Base-by-base conservation (phyloP, 495 filamentous ascomycete species). In the Trichoderma virens region DNA sequence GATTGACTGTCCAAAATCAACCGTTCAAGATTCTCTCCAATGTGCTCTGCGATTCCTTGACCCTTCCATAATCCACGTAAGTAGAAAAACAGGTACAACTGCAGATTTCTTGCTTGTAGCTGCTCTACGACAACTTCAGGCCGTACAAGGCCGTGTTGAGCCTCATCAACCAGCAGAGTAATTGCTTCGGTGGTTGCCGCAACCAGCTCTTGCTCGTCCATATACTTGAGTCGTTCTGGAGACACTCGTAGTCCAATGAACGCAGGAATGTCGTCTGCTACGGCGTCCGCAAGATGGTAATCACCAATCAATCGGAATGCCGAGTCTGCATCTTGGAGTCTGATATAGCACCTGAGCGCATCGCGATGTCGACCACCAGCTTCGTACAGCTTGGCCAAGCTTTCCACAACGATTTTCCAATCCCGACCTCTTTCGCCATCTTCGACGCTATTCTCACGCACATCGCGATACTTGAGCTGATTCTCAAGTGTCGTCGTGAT, bases 61-160 rank as follows among this genome's bases (percentile, higher is more conserved):
- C 88, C 89, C 16, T 80, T 79, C 95, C 93, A 98, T 16, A 98
- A 79, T 1, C 88, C 85, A 16, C 91, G 86, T 11, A 97, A 80
- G 71, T 97, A 97, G 76, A 98, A 93, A 76, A 89, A 98, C 7
- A 95, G 84, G 71, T 94, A 97, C n/a, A 90, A 73, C 66, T 76
- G 75, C 61, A 82, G 70, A 30, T 82, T 70, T 62, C 78, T 81
- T 64, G 73, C 67, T 64, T 81, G 75, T 2, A 98, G 81, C 67
- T 98, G 93, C 2, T 76, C 67, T 38, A 98, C 88, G 5, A 98
- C 92, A 0, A 84, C 80, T 2, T 87, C 81, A 0, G 93, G 90
- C 13, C 80, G 86, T 18, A 98, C 89, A 47, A 93, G 88, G 1
- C 94, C 94, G 59, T 92, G 89, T 62, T 90, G 86, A 9, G 92